These are phyloP conservation scores for Calvatia gigantea DNA, from an alignment of 768 basidiomycete genomes.

Conservation along the genomic window DNA sequence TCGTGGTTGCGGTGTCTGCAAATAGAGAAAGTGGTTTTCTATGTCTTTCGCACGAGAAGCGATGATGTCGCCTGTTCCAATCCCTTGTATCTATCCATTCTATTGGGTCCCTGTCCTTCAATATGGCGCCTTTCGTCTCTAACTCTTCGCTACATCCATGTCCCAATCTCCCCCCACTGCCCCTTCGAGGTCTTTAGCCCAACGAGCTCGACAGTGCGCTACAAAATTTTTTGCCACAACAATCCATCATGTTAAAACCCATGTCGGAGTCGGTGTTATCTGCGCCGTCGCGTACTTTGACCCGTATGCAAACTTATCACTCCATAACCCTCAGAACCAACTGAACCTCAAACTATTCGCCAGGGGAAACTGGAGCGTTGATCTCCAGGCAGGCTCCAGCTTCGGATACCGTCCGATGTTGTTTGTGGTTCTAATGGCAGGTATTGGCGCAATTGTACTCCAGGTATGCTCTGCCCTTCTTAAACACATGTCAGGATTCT, in stretches of 20 bases:
- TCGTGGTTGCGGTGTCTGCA: background rate
- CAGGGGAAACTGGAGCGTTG: slow-evolving; percentile 78
- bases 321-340: background rate
- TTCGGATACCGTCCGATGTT: slow-evolving; percentile 49
- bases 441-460: slow-evolving; percentile 63
- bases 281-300: slow-evolving; percentile 76
- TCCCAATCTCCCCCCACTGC: slow-evolving; percentile 10
- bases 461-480: slow-evolving; percentile 37
- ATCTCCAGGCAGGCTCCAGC: slow-evolving; percentile 70
- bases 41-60: slow-evolving; percentile 30
- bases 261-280: slow-evolving; percentile 66
- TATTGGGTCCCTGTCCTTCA: slow-evolving; percentile 26
- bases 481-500: slow-evolving; percentile 7
- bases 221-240: slow-evolving; percentile 13
- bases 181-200: slow-evolving; percentile 11
- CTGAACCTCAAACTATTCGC: background rate
- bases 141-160: slow-evolving; percentile 20
- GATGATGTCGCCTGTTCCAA: slow-evolving; percentile 13
- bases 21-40: background rate
- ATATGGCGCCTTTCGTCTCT: slow-evolving; percentile 22
- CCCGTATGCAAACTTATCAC: slow-evolving; percentile 41
- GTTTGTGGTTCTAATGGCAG: slow-evolving; percentile 59
- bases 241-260: slow-evolving; percentile 30
- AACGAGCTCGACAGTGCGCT: slow-evolving; percentile 3
- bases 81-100: slow-evolving; percentile 25